These are phyloP conservation scores for Yamadazyma laniorum DNA, from an alignment of 805 yeast genomes.

Conservation along the genomic window DNA sequence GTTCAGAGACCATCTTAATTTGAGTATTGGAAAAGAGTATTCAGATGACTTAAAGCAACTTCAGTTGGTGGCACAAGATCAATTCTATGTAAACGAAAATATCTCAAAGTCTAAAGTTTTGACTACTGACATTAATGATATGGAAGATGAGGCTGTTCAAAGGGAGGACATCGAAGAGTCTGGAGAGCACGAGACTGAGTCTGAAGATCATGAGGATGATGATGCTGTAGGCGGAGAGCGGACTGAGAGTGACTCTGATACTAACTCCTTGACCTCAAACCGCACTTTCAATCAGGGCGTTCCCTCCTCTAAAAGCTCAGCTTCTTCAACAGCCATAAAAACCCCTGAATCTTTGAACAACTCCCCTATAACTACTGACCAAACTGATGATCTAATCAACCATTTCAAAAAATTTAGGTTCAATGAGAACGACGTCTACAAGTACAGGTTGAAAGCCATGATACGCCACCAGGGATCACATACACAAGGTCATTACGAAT, in stretches of 20 bases:
- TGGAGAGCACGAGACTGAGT: slow-evolving; percentile 25
- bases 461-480: slow-evolving; percentile 89
- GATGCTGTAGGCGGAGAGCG: slow-evolving; percentile 19
- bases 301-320: slow-evolving; percentile 13
- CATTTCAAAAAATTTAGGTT: slow-evolving; percentile 39
- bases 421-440: slow-evolving; percentile 40
- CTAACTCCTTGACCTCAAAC: slow-evolving; percentile 17
- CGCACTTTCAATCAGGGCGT: slow-evolving; percentile 8
- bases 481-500: slow-evolving; percentile 86
- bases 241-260: slow-evolving; percentile 19
- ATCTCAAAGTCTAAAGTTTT: slow-evolving; percentile 21
- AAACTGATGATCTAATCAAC: slow-evolving; percentile 31
- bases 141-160: slow-evolving; percentile 34
- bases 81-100: slow-evolving; percentile 10
- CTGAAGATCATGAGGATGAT: slow-evolving; percentile 21
- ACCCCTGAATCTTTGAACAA: slow-evolving; percentile 31
- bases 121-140: slow-evolving; percentile 30
- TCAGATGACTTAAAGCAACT: slow-evolving; percentile 35
- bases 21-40: slow-evolving; percentile 48
- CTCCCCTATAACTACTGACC: slow-evolving; percentile 39
- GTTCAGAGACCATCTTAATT: slow-evolving; percentile 54
- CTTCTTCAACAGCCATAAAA: slow-evolving; percentile 13
- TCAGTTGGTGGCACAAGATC: slow-evolving; percentile 23
- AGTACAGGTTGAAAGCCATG: slow-evolving; percentile 65
- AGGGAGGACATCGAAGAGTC: slow-evolving; percentile 37